phyloP scores from a whole-genome alignment of 2,329 filamentous ascomycete genomes.

The Pyricularia sp. region DNA sequence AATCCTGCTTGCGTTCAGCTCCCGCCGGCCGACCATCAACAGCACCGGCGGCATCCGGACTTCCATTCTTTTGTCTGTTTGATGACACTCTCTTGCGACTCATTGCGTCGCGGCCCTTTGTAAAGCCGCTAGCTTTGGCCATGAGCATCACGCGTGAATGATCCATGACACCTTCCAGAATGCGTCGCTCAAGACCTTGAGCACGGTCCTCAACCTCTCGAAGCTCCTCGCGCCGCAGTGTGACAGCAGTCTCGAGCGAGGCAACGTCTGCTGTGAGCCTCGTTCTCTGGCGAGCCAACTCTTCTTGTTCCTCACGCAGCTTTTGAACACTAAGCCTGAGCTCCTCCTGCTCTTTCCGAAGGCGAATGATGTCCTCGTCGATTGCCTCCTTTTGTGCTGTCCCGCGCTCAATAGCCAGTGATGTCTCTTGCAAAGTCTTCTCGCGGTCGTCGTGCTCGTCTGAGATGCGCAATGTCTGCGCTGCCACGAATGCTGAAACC shows the following conservation, averaged over 20 bases:
- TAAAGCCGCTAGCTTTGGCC: slow-evolving; percentile 39
- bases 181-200: slow-evolving; percentile 80
- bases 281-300: slow-evolving; percentile 67
- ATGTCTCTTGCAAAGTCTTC: slow-evolving; percentile 70
- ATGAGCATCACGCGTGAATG: slow-evolving; percentile 88
- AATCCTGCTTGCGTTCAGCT: slow-evolving; percentile 9
- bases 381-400: slow-evolving; percentile 55
- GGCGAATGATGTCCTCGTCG: slow-evolving; percentile 39
- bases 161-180: slow-evolving; percentile 91
- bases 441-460: slow-evolving; percentile 73
- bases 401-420: slow-evolving; percentile 70
- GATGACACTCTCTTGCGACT: slow-evolving; percentile 45
- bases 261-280: slow-evolving; percentile 78
- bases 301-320: slow-evolving; percentile 63
- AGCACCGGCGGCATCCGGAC: slow-evolving; percentile 7
- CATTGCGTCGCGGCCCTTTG: slow-evolving; percentile 42
- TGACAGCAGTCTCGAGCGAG: slow-evolving; percentile 80
- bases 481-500: slow-evolving; percentile 71
- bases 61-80: slow-evolving; percentile 24
- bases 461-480: slow-evolving; percentile 64
- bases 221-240: slow-evolving; percentile 83
- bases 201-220: slow-evolving; percentile 84
- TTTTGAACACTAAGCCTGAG: slow-evolving; percentile 48
- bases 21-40: slow-evolving; percentile 16
- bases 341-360: slow-evolving; percentile 39